Evolutionary conservation across 2,329 filamentous ascomycete species (phyloP), one percentile per base, ranked within the genome.

Genomic region (Ophiostoma sp.): DNA sequence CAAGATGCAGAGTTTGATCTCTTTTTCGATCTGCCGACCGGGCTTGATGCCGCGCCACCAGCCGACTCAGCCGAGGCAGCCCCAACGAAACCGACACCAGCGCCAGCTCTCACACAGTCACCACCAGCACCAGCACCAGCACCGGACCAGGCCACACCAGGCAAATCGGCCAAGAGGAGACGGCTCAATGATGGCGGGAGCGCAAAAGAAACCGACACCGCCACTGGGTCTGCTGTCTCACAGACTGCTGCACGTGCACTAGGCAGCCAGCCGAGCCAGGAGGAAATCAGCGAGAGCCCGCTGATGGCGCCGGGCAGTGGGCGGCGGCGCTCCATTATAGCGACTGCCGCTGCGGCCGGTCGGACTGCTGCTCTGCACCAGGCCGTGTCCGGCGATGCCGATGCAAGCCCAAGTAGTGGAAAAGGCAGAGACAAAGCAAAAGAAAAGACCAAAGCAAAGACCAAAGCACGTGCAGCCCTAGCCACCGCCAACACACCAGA

Each of bases 1-100:
- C 85, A 82, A 73, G 85, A 89, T 73, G 82, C 87, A 13, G 86
- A 86, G 6, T 89, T 90, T 75, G 83, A 82, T 17, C 82, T 88
- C 36, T 81, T 80, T 72, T 77, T 84, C 54, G 76, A 79, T 20
- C 72, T 77, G 36, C 68, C 71, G 36, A 67, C n/a, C 23, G 39
- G 27, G n/a, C n/a, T 66, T 17, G 64, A 66, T 44, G 68, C 71
- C n/a, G 68, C 67, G 36, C 71, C 70, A 72, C n/a, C 71, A 76
- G 17, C 65, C 15, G 33, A 33, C 17, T 8, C 8, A 44, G 67
- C 10, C 17, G 15, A 31, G 5, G 11, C 66, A 5, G 33, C 36
- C 23, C 27, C 69, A 15, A 5, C 54, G 23, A 33, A 67, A 15
- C 52, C 52, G 10, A 27, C 52, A 27, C 52, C 52, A 57, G 23